Conservation (phyloP, 768 basidiomycete genomes). For the Mycena sanguinolenta region DNA sequence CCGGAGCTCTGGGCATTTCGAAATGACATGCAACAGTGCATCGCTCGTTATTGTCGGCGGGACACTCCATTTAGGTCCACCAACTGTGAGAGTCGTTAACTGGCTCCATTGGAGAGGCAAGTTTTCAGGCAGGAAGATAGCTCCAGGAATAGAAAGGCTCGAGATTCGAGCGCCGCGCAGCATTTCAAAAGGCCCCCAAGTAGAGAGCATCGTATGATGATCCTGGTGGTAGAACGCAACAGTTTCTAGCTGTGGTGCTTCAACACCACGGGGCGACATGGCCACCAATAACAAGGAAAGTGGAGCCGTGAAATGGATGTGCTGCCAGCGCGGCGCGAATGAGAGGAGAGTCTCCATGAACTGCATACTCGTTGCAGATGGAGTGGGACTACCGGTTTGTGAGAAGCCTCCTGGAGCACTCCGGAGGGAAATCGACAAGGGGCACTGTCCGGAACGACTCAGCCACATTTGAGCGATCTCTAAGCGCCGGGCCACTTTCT, state of each 20-base stretch:
- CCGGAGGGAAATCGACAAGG: constrained; percentile 9
- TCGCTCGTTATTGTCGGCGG: neutral
- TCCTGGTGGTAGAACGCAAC: too few relatives aligned
- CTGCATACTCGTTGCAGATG: neutral
- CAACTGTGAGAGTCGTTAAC: neutral
- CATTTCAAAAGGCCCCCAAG: neutral
- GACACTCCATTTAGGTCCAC: neutral
- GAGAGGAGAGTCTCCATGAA: neutral
- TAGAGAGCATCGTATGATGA: too few relatives aligned
- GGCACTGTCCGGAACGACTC: neutral
- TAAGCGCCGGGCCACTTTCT: neutral
- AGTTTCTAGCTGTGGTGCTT: neutral
- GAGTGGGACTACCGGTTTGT: too few relatives aligned
- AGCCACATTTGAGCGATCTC: neutral
- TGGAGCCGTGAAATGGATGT: neutral
- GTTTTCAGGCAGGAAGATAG: neutral
- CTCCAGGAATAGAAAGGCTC: neutral
- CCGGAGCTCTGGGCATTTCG: neutral
- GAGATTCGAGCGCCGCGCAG: neutral
- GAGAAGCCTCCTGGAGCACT: neutral
- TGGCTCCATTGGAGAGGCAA: neutral
- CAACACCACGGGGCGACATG: too few relatives aligned
- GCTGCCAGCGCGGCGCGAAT: neutral
- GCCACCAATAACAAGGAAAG: too few relatives aligned
- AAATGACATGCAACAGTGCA: neutral